These are phyloP conservation scores for Trypanosoma grayi DNA, from an alignment of 208 protist genomes.

Conservation along the genomic window DNA sequence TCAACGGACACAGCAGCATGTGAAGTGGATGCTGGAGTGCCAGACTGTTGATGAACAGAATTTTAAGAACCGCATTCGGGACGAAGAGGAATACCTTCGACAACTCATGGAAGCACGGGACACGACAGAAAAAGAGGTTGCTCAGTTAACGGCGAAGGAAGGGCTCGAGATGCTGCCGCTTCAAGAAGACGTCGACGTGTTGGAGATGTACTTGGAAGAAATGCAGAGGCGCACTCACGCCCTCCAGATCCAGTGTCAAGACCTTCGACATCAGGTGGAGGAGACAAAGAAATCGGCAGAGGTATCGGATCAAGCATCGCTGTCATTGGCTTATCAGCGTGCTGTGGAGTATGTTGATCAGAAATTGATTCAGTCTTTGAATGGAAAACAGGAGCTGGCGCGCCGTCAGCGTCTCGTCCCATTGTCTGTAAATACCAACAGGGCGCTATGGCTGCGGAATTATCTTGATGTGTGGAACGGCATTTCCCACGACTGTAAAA, in stretches of 20 bases:
- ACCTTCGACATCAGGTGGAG: slow-evolving; percentile 8
- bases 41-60: slow-evolving; percentile 12
- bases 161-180: slow-evolving; percentile 14
- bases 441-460: slow-evolving; percentile 19
- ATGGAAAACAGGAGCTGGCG: not conserved
- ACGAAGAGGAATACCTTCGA: slow-evolving; percentile 19
- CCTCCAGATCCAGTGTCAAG: slow-evolving; percentile 16
- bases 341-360: slow-evolving; percentile 14
- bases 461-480: slow-evolving; percentile 6
- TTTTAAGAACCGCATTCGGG: slow-evolving; percentile 7
- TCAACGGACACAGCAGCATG: not conserved
- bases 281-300: not conserved
- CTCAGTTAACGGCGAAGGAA: not conserved
- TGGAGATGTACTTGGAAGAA: slow-evolving; percentile 21
- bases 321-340: not conserved
- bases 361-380: not conserved
- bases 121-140: slow-evolving; percentile 10
- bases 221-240: slow-evolving; percentile 15
- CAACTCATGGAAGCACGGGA: slow-evolving; percentile 15
- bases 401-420: not conserved
- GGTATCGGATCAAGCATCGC: not conserved
- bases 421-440: slow-evolving; percentile 4
- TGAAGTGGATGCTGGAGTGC: slow-evolving; percentile 23
- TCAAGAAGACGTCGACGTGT: slow-evolving; percentile 3
- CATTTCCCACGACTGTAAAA: slow-evolving; percentile 3